Evolutionary conservation across 495 filamentous ascomycete species (phyloP).

Genomic region (Daldinia caldariorum): DNA sequence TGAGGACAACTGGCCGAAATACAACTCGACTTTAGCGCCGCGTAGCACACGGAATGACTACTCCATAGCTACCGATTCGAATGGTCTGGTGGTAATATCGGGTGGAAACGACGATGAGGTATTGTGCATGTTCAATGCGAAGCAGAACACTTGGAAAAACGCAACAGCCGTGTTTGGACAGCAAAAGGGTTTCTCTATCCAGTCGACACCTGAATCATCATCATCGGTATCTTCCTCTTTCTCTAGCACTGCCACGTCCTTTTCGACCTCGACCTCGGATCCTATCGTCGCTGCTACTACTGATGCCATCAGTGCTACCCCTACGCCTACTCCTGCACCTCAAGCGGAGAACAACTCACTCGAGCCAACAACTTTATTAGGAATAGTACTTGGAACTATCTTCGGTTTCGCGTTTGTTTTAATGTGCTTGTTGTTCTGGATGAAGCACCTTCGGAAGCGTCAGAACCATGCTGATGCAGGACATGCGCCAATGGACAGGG

Average conservation of each 20-base stretch:
- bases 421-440: constrained; percentile 70
- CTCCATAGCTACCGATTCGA: constrained; percentile 57
- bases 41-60: constrained; percentile 60
- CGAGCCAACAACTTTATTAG: constrained; percentile 71
- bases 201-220: constrained; percentile 49
- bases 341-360: constrained; percentile 52
- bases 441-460: constrained; percentile 66
- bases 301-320: constrained; percentile 6
- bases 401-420: constrained; percentile 76
- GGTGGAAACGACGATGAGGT: constrained; percentile 74
- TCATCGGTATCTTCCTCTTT: constrained; percentile 53
- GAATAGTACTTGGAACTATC: constrained; percentile 80
- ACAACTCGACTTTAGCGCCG: constrained; percentile 79
- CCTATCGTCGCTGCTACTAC: constrained; percentile 32
- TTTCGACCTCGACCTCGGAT: neutral
- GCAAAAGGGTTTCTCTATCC: constrained; percentile 45
- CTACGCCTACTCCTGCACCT: constrained; percentile 47
- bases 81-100: constrained; percentile 77
- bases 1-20: constrained; percentile 74
- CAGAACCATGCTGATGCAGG: constrained; percentile 59
- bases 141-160: constrained; percentile 83
- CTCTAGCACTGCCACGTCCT: constrained; percentile 27
- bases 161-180: constrained; percentile 70
- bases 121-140: constrained; percentile 83
- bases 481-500: constrained; percentile 60